phyloP scores from a whole-genome alignment of 2,329 filamentous ascomycete species.

The Beauveria sp. region DNA sequence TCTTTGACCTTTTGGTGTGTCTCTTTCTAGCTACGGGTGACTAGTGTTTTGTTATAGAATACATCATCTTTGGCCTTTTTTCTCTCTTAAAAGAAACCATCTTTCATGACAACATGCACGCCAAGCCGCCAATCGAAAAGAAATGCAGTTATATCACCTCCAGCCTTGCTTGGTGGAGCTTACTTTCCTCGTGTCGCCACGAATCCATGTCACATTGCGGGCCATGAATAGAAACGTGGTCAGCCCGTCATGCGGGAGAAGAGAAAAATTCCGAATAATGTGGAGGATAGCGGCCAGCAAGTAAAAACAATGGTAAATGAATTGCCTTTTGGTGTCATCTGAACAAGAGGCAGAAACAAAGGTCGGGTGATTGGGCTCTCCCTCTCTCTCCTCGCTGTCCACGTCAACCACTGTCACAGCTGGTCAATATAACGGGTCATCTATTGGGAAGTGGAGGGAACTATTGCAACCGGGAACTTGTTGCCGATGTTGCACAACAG shows the following conservation, averaged over 20 bases:
- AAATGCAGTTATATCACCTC: background rate
- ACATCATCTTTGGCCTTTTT: background rate
- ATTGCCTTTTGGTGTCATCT: background rate
- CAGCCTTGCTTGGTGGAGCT: background rate
- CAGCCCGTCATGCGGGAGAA: background rate
- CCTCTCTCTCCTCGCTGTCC: background rate
- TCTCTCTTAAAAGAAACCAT: background rate
- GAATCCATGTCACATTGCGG: background rate
- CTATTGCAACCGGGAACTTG: background rate
- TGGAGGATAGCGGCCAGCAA: background rate
- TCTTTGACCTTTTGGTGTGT: background rate
- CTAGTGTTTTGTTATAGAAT: background rate
- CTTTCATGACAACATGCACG: background rate
- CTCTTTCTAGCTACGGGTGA: background rate
- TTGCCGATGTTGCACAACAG: background rate
- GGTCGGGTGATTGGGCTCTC: background rate
- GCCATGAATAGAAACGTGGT: conserved; percentile 1
- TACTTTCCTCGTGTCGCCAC: background rate
- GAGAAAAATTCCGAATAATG: background rate
- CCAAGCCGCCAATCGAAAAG: conserved; percentile 7
- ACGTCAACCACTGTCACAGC: background rate
- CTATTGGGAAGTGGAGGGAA: background rate
- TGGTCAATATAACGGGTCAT: background rate
- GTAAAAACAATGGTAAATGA: too few relatives aligned
- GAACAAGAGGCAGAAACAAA: background rate